Conservation (phyloP, 768 basidiomycete genomes). For the Termitomyces sp. region DNA sequence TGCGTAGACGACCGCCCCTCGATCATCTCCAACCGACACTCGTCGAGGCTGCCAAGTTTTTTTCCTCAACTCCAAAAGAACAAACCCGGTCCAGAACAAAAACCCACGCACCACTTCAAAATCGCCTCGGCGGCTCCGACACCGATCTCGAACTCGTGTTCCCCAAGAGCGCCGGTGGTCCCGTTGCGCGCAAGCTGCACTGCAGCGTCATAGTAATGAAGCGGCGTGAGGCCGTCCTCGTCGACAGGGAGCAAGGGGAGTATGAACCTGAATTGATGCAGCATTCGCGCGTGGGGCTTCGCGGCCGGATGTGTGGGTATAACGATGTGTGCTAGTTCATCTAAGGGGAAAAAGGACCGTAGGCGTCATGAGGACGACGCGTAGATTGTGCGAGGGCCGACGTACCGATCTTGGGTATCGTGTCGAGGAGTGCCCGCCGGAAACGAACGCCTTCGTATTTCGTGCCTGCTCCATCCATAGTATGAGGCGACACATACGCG, state of each 20-base stretch:
- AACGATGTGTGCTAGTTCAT: conserved; percentile 61
- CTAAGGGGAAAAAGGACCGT: conserved; percentile 34
- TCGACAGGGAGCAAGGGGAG: conserved; percentile 54
- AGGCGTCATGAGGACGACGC: neutral
- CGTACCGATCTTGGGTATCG: conserved; percentile 64
- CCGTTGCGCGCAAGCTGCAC: conserved; percentile 67
- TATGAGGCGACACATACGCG: neutral
- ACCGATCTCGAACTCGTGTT: conserved; percentile 62
- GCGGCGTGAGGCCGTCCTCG: conserved; percentile 56
- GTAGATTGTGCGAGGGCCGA: neutral
- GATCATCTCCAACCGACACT: conserved; percentile 61
- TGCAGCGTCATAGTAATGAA: conserved; percentile 75
- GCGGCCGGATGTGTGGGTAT: conserved; percentile 67
- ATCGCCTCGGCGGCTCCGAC: conserved; percentile 59
- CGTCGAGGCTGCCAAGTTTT: conserved; percentile 40
- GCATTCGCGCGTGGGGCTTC: conserved; percentile 71
- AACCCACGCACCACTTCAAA: conserved; percentile 43
- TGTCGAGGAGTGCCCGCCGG: conserved; percentile 63
- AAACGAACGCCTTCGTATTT: conserved; percentile 57
- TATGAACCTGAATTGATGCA: conserved; percentile 77
- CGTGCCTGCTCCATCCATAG: conserved; percentile 34
- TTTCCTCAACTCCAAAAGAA: neutral
- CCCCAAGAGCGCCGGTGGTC: conserved; percentile 46
- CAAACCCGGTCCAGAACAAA: neutral
- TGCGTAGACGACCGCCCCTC: conserved; percentile 53